Evolutionary conservation across 179 eudicot species (phyloP).

Genomic region (Gypsophila paniculata): DNA sequence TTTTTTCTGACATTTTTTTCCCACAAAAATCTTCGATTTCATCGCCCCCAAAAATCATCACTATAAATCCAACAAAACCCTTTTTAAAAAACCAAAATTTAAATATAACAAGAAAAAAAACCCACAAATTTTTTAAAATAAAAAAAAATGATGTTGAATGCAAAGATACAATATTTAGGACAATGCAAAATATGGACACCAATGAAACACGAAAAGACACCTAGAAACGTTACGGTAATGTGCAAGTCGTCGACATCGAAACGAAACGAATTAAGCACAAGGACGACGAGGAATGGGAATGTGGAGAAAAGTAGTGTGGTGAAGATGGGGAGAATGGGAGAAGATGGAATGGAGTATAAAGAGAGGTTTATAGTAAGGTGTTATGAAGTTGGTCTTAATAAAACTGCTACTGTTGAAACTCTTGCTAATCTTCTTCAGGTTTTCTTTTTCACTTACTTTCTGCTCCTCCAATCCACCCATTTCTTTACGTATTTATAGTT

Average conservation of each 20-base stretch:
- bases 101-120: no score
- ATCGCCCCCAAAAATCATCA: no score
- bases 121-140: no score
- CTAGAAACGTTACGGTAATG: slow-evolving; percentile 21
- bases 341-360: slow-evolving; percentile 69
- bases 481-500: no score
- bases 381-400: slow-evolving; percentile 91
- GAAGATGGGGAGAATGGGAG: slow-evolving; percentile 63
- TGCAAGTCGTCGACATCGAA: slow-evolving; percentile 13
- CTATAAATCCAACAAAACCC: no score
- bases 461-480: neutral
- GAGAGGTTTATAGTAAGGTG: slow-evolving; percentile 77
- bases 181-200: slow-evolving; percentile 32
- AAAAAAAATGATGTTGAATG: slow-evolving; percentile 28
- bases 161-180: slow-evolving; percentile 28
- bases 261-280: slow-evolving; percentile 20
- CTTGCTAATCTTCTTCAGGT: slow-evolving; percentile 94
- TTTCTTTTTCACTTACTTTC: no score
- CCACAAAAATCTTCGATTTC: no score
- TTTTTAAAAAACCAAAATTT: no score
- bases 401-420: slow-evolving; percentile 90
- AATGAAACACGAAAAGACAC: slow-evolving; percentile 11
- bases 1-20: no score
- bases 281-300: neutral
- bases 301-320: slow-evolving; percentile 29